Base-by-base conservation (phyloP, 495 filamentous ascomycete genomes). In the Xylaria castorea region DNA sequence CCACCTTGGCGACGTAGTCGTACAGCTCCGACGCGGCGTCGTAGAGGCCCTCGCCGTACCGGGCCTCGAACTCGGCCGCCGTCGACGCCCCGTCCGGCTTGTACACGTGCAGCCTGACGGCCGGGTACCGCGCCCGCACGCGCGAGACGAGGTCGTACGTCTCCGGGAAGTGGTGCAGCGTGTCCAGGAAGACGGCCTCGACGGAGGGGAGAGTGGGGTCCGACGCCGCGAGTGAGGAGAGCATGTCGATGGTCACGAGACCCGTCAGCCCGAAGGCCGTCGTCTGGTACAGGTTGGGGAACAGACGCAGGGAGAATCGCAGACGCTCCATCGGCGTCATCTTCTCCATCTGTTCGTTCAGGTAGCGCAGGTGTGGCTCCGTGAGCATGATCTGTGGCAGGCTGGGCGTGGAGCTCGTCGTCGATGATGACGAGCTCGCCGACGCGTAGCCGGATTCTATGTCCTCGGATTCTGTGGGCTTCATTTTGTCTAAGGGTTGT, bases 181-280 rank as follows among this genome's bases (percentile, higher is more conserved):
- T 99, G 84, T 99, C 94, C 75, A 98, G 91, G 88, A 98, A 99
- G 83, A 99, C 93, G 64, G 97, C 89, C 78, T 98, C 94, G 73
- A 97, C 89, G n/a, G 82, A 75, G 53, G 85, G 81, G 62, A 89
- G 85, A 53, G 86, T 83, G 14, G 91, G 87, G 9, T 88, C 87
- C 66, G 92, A 90, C 36, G 89, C 83, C 72, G 93, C 88, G 75
- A 98, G 85, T 79, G 94, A 93, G 72, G 95, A 95, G 32, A 98
- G 89, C 90, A 99, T 97, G 81, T 99, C 96, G 75, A 98, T 83
- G 70, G 95, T 98, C 62, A 92, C 96, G 32, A 99, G 90, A 62
- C 96, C 96, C 7, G 95, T 97, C 53, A 98, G 86, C 53, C 96
- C 96, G 76, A 99, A 98, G 50, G 96, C 95, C n/a, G 96, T 98